These are phyloP conservation scores for Ogataea nitratoaversa DNA, from an alignment of 805 yeast species.

Conservation along the genomic window DNA sequence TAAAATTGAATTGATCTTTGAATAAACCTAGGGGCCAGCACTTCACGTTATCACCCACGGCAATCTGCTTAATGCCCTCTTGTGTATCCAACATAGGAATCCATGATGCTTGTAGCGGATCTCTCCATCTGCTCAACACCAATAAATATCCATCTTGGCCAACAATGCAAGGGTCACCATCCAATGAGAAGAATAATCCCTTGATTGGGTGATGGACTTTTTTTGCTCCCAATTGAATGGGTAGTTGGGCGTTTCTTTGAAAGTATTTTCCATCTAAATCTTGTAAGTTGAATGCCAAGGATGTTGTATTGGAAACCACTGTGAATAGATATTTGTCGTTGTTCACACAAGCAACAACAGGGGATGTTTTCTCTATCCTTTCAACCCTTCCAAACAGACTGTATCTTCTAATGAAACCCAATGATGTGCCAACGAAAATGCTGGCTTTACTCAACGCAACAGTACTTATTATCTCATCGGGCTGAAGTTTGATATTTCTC, in stretches of 20 bases:
- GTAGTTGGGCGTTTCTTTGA: conserved; percentile 44
- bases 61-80: conserved; percentile 45
- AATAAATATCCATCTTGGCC: conserved; percentile 74
- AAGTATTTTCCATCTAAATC: conserved; percentile 34
- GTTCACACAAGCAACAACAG: conserved; percentile 70
- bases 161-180: conserved; percentile 86
- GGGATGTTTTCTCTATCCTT: conserved; percentile 63
- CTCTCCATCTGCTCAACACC: conserved; percentile 76
- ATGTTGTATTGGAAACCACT: conserved; percentile 36
- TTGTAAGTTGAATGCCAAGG: conserved; percentile 31
- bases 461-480: conserved; percentile 57
- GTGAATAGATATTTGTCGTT: conserved; percentile 52
- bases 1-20: conserved; percentile 65
- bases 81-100: conserved; percentile 70
- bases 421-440: conserved; percentile 66
- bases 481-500: conserved; percentile 37
- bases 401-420: conserved; percentile 70
- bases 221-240: conserved; percentile 26
- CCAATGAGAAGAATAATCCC: conserved; percentile 79
- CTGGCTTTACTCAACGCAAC: conserved; percentile 61
- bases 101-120: conserved; percentile 76
- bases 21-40: conserved; percentile 88
- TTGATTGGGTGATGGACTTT: conserved; percentile 35
- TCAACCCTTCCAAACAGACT: conserved; percentile 72
- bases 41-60: conserved; percentile 55